Base-by-base conservation (phyloP, 2,329 filamentous ascomycete genomes). In the Dichotomopilus funicola region DNA sequence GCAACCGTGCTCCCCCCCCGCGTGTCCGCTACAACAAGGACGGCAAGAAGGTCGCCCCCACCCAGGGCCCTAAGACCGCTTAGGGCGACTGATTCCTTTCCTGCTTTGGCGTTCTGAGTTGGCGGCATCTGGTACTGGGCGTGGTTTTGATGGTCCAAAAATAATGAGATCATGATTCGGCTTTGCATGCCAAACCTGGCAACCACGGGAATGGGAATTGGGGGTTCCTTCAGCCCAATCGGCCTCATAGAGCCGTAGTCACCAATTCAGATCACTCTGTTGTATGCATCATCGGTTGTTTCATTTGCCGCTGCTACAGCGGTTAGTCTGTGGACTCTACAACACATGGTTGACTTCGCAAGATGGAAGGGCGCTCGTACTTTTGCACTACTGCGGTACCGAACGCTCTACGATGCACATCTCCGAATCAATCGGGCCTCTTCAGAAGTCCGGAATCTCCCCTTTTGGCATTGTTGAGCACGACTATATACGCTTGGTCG, bases 11-110 rank as follows among this genome's bases (percentile, higher is more conserved):
- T 71, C 95, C 94, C 71, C 94, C 94, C 68, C 94, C 94, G 73
- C 86, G 94, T 75, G 91, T 99, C 72, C 85, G 94, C 72, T 99
- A 95, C 90, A 99, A 99, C 89, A 96, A 97, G 88, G 94, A 99
- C 74, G 92, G 91, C 83, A 99, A 99, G 91, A 99, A 99, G 88
- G 86, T 99, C 75, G 87, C 86, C 76, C 91, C 92, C 67, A 88
- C 87, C 73, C 86, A 90, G 78, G 80, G 81, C 67, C 81, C 82
- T 71, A 89, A 89, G 80, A 71, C 72, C 52, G 60, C 62, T 46
- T 64, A 63, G 37, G 37, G 44, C 45, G 33, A 53, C 35, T 11
- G 33, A 46, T 27, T 9, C 38, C 41, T 42, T 60, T 58, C 58
- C 59, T 60, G 58, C 53, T 52, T 59, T 56, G 60, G 58, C 61